These are phyloP conservation scores for Backusella mclennaniae DNA, from an alignment of 192 early-diverging fungal genomes.

Conservation along the genomic window DNA sequence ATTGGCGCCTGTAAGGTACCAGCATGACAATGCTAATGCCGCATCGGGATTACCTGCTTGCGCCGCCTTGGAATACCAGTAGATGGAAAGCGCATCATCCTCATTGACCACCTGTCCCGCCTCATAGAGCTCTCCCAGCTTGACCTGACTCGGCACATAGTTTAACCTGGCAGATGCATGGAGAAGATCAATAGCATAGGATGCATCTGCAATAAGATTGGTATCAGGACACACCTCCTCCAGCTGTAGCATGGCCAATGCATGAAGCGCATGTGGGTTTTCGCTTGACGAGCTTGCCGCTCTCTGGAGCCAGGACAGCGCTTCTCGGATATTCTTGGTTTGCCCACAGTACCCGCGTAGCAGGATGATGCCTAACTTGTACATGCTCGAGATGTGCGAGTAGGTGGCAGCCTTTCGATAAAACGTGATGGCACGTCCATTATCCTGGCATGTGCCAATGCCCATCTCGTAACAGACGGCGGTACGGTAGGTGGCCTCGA, in stretches of 20 bases:
- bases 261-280: conserved; percentile 90
- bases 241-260: conserved; percentile 78
- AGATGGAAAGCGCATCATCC: conserved; percentile 85
- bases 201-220: conserved; percentile 68
- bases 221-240: conserved; percentile 45
- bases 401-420: conserved; percentile 89
- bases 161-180: conserved; percentile 87
- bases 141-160: conserved; percentile 88
- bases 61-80: conserved; percentile 93
- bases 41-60: conserved; percentile 87
- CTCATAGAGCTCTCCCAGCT: conserved; percentile 87
- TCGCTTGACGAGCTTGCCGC: conserved; percentile 80
- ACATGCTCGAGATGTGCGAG: conserved; percentile 93
- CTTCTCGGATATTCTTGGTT: conserved; percentile 77
- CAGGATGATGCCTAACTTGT: conserved; percentile 91
- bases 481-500: conserved; percentile 87
- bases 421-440: conserved; percentile 79
- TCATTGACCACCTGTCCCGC: conserved; percentile 72
- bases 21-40: conserved; percentile 91
- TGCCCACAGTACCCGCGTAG: conserved; percentile 81
- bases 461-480: conserved; percentile 97
- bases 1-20: conserved; percentile 91
- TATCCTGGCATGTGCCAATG: conserved; percentile 83
- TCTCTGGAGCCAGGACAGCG: conserved; percentile 92
- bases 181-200: conserved; percentile 85